These are phyloP conservation scores for Colletotrichum godetiae DNA, from an alignment of 2,329 filamentous ascomycete genomes.

Conservation along the genomic window DNA sequence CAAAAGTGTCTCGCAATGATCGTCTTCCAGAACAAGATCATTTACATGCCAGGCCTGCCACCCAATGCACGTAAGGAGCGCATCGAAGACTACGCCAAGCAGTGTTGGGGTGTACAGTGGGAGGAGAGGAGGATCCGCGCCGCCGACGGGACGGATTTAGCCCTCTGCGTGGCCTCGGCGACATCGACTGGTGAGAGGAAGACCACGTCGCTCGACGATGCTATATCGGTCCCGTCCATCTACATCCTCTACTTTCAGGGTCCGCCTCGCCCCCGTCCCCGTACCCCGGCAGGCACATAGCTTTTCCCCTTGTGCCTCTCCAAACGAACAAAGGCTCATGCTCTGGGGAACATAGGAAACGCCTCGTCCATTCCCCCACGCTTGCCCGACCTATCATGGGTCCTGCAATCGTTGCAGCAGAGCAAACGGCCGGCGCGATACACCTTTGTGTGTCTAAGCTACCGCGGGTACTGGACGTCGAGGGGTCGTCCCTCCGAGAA, in stretches of 20 bases:
- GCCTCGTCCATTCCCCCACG: slow-evolving; percentile 68
- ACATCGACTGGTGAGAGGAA: slow-evolving; percentile 36
- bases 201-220: slow-evolving; percentile 25
- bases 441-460: slow-evolving; percentile 67
- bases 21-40: slow-evolving; percentile 82
- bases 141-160: slow-evolving; percentile 73
- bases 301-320: slow-evolving; percentile 10
- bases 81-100: slow-evolving; percentile 70
- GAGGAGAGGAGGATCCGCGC: slow-evolving; percentile 70
- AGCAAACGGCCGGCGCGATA: slow-evolving; percentile 49
- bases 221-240: slow-evolving; percentile 46
- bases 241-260: slow-evolving; percentile 70
- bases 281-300: background rate
- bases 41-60: slow-evolving; percentile 82
- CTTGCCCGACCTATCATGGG: slow-evolving; percentile 65
- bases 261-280: slow-evolving; percentile 40
- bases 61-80: slow-evolving; percentile 76
- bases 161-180: slow-evolving; percentile 65
- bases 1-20: slow-evolving; percentile 81
- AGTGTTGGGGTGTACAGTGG: slow-evolving; percentile 75
- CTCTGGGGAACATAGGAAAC: slow-evolving; percentile 57
- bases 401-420: slow-evolving; percentile 57
- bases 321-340: slow-evolving; percentile 26
- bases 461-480: slow-evolving; percentile 84
- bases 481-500: slow-evolving; percentile 75